Evolutionary conservation across 1,284 basidiomycete genomes (phyloP).

Genomic region (Xerocomus minutiporus): DNA sequence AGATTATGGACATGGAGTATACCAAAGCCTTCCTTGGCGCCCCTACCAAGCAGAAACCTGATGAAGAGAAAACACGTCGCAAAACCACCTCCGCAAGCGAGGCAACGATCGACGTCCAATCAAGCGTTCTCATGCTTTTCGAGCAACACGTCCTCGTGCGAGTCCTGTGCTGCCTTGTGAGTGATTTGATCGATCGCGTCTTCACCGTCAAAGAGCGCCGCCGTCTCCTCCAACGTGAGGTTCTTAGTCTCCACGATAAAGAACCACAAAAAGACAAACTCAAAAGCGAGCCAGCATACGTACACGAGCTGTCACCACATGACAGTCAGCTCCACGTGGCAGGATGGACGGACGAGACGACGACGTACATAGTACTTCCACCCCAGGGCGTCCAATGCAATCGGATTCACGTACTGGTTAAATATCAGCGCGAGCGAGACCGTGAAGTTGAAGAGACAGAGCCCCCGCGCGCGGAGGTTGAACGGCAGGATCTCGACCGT

Average conservation of each 20-base stretch:
- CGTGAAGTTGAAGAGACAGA: constrained; percentile 64
- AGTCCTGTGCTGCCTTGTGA: constrained; percentile 23
- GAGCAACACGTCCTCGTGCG: constrained; percentile 25
- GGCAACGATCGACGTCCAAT: not conserved
- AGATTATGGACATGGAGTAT: not conserved
- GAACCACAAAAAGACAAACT: constrained; percentile 60
- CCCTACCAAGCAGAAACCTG: too few relatives aligned
- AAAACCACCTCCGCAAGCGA: not conserved
- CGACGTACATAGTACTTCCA: constrained; percentile 59
- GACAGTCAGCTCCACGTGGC: not conserved
- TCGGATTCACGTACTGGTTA: constrained; percentile 81
- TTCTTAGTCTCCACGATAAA: constrained; percentile 71
- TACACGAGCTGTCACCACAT: constrained; percentile 51
- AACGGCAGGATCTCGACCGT: constrained; percentile 74
- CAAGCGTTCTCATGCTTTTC: constrained; percentile 30
- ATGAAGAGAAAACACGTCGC: not conserved
- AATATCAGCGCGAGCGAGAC: constrained; percentile 66
- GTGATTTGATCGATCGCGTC: constrained; percentile 45
- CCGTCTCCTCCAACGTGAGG: constrained; percentile 70
- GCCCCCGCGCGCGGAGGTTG: constrained; percentile 72
- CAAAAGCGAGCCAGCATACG: constrained; percentile 64
- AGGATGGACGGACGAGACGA: too few relatives aligned
- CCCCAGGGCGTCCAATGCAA: constrained; percentile 52
- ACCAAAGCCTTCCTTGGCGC: not conserved
- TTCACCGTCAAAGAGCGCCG: constrained; percentile 66